Conservation (phyloP, 139 green algal species). For the Coelastrella sp. region DNA sequence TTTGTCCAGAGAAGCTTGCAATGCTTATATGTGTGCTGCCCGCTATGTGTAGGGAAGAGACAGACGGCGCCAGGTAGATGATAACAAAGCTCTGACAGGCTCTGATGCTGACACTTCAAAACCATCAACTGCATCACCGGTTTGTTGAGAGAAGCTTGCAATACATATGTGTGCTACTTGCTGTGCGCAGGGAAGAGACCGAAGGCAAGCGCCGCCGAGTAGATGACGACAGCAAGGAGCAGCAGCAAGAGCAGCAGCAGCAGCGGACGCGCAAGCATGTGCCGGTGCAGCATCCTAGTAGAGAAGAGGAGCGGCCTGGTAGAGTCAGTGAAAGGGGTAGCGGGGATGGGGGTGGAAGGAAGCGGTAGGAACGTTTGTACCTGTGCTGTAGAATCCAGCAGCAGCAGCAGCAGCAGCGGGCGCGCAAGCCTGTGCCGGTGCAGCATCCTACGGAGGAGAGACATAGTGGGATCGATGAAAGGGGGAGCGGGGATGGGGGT, state of each 20-base stretch:
- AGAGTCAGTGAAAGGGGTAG: not conserved
- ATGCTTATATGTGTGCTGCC: too few relatives aligned
- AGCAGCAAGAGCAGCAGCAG: conserved; percentile 16
- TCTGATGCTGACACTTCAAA: not conserved
- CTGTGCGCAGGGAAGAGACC: not conserved
- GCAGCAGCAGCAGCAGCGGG: conserved; percentile 12
- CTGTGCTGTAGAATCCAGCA: not conserved
- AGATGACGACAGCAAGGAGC: not conserved
- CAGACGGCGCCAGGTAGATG: too few relatives aligned
- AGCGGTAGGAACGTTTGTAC: not conserved
- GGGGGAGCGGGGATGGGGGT: not conserved
- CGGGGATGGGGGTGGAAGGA: not conserved
- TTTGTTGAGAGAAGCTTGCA: not conserved
- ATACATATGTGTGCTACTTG: not conserved
- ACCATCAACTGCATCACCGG: not conserved
- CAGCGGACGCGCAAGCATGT: not conserved
- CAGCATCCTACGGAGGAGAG: not conserved
- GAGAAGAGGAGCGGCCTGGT: not conserved
- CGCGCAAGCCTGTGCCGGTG: not conserved
- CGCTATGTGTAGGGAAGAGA: too few relatives aligned
- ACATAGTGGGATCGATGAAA: not conserved
- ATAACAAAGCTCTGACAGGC: too few relatives aligned
- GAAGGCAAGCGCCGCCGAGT: not conserved
- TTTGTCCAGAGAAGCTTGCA: too few relatives aligned
- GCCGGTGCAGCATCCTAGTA: not conserved